Base-by-base conservation (phyloP, 2,329 filamentous ascomycete genomes). In the Phialemoniopsis sp. region DNA sequence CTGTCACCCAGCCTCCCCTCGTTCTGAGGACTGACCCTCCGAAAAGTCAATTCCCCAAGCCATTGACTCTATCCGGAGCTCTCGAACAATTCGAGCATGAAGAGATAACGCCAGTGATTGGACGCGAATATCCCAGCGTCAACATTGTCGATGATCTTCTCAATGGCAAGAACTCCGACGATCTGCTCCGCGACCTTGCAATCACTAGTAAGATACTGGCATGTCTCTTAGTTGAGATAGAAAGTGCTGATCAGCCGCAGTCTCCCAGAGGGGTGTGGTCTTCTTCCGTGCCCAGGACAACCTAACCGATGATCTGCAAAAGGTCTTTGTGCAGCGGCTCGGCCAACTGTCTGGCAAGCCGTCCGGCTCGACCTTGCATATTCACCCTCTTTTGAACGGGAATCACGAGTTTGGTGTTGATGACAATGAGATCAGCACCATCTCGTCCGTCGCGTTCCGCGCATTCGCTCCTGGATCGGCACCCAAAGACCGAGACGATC, bases 271-370 rank as follows among this genome's bases (percentile, higher is more conserved):
- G 6, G 71, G 72, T 2, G 71, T 77, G 0, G 67, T 75, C 14
- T 76, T 76, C 56, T 75, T 76, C 57, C 68, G 72, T 34, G 64
- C 66, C 34, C 72, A 77, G 44, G 60, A 70, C 47, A 57, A 76
- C 12, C 15, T 8, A 34, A 52, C 51, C 12, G 63, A 73, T 32
- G 62, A 72, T 4, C 58, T 71, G 13, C 73, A 78, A 46, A 78
- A 78, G 55, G 55, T 67, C 14, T 64, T 78, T 13, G 64, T 66
- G 34, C 70, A 76, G 40, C 60, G 67, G 13, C 61, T 73, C 0
- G 69, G 69, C 13, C 57, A 67, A 42, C 58, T 72, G 10, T 60
- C 65, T 6, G 57, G 56, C 10, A 70, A 72, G 48, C 69, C 69
- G 5, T 57, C 53, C 39, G 63, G 62, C 10, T 72, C 68, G 1